Evolutionary conservation across 2,329 filamentous ascomycete species (phyloP).

Genomic region (Pestalotiopsis sp.): DNA sequence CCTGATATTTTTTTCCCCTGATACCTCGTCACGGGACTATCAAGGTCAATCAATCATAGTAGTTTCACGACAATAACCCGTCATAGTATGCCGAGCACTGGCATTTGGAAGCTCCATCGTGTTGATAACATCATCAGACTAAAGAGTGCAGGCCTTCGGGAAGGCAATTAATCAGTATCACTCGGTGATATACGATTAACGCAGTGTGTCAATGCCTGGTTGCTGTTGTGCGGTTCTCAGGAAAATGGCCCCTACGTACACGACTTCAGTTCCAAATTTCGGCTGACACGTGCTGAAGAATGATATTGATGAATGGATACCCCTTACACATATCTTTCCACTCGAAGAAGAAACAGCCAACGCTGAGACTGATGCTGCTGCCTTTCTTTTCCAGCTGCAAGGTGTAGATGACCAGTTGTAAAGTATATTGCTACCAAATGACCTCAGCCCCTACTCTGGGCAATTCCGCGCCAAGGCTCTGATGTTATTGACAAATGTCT

Average conservation of each 20-base stretch:
- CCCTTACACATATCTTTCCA: not conserved
- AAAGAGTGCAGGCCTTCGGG: too few species aligned
- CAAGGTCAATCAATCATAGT: too few species aligned
- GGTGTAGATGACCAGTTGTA: not conserved
- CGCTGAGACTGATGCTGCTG: not conserved
- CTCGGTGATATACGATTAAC: too few species aligned
- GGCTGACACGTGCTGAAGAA: not conserved
- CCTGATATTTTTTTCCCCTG: too few species aligned
- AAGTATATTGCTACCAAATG: not conserved
- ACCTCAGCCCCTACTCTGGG: not conserved
- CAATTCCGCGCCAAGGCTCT: slow-evolving; percentile 52
- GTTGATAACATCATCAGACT: too few species aligned
- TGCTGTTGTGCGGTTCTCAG: too few species aligned
- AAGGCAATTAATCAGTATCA: too few species aligned
- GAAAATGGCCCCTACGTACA: not conserved
- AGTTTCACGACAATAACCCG: too few species aligned
- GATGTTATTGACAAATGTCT: slow-evolving; percentile 76
- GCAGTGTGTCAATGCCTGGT: too few species aligned
- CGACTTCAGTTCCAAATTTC: not conserved
- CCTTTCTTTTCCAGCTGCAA: not conserved
- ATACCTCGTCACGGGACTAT: too few species aligned
- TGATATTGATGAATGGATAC: not conserved
- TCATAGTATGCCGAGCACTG: too few species aligned
- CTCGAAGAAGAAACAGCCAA: not conserved
- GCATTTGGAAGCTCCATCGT: too few species aligned